Evolutionary conservation across 176 grass and related monocot species (phyloP).

Genomic region (Saccharum spontaneum): DNA sequence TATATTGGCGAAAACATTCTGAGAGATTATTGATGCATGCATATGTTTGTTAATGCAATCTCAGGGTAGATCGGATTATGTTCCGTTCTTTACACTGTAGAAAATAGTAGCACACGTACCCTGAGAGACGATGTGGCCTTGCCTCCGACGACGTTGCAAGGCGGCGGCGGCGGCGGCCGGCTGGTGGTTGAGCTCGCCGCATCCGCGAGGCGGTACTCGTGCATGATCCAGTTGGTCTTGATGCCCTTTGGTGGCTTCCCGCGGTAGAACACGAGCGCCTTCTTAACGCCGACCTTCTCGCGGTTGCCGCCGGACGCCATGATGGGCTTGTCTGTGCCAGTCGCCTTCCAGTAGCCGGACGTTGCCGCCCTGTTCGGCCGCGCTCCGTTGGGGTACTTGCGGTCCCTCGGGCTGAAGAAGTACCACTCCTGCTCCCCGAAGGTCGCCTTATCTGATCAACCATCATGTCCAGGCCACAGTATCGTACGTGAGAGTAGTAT

Average conservation of each 20-base stretch:
- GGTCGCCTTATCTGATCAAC: constrained; percentile 64
- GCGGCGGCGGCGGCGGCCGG: background rate
- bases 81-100: background rate
- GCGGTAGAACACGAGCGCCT: constrained; percentile 91
- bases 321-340: constrained; percentile 94
- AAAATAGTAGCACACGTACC: constrained; percentile 31
- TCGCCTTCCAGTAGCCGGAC: constrained; percentile 97
- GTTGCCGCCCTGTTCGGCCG: constrained; percentile 84
- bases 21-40: background rate
- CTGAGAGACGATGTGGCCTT: constrained; percentile 59
- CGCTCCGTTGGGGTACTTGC: constrained; percentile 93
- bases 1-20: background rate
- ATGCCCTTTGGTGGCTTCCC: constrained; percentile 72
- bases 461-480: background rate
- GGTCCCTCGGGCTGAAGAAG: constrained; percentile 95
- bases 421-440: constrained; percentile 96
- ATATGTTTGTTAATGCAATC: background rate
- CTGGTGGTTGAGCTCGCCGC: constrained; percentile 11
- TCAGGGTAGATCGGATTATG: background rate
- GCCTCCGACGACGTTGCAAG: constrained; percentile 12
- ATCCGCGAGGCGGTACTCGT: constrained; percentile 87
- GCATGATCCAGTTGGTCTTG: constrained; percentile 99
- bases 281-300: constrained; percentile 89
- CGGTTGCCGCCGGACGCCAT: constrained; percentile 36
- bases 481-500: background rate